Evolutionary conservation across 257 asterid species (phyloP).

Genomic region (Jaltomata sinuosa): DNA sequence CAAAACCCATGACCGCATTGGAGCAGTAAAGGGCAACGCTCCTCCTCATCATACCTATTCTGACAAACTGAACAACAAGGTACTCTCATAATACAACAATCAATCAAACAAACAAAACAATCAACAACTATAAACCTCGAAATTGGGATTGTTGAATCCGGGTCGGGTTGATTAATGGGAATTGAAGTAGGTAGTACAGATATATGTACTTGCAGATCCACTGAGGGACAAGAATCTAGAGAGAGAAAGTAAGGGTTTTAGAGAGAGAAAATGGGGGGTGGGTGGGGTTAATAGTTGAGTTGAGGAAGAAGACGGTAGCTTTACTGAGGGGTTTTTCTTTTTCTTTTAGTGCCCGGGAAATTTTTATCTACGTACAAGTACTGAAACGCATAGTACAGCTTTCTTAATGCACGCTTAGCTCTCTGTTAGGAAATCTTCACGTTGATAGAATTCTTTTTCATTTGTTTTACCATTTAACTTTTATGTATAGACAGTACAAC

Average conservation of each 20-base stretch:
- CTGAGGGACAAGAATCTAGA: background rate
- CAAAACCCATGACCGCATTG: constrained; percentile 99
- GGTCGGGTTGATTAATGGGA: background rate
- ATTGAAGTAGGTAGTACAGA: background rate
- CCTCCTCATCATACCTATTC: constrained; percentile 85
- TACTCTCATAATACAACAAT: constrained; percentile 40
- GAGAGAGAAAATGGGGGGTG: background rate
- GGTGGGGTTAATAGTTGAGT: background rate
- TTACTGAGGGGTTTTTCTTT: background rate
- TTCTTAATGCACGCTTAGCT: background rate
- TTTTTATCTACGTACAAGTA: background rate
- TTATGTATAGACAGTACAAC: too few relatives aligned
- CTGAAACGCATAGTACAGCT: background rate
- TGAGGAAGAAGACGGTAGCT: constrained; percentile 6
- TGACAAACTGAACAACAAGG: constrained; percentile 91
- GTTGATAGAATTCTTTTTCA: too few relatives aligned
- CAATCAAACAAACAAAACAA: too few relatives aligned
- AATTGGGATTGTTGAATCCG: background rate
- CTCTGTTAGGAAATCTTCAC: background rate
- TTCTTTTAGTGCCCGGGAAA: background rate
- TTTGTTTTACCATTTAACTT: too few relatives aligned
- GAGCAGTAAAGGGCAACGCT: constrained; percentile 86
- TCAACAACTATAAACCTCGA: background rate
- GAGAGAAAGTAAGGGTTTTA: constrained; percentile 5
- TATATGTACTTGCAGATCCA: constrained; percentile 11